Evolutionary conservation across 1,284 basidiomycete genomes (phyloP), one percentile per base, ranked within the genome.

Genomic region (Uromyces viciae-fabae): DNA sequence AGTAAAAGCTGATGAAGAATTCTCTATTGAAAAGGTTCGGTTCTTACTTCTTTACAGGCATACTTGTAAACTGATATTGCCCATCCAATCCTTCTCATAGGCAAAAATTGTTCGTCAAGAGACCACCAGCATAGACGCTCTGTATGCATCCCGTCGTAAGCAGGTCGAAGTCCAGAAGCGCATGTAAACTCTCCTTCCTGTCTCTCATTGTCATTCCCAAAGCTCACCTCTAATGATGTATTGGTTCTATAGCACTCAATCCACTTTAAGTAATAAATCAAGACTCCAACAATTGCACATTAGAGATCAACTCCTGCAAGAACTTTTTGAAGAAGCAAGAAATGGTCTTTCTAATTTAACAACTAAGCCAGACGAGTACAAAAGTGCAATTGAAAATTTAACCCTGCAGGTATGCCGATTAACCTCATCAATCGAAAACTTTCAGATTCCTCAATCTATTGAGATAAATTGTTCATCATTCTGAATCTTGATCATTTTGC

Each of bases 1-100:
- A 84, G 93, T 97, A 82, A 98, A 98, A 87, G 95, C 95, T 0
- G 94, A 98, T 83, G 94, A 97, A 87, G 95, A 98, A 87, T 98
- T 97, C 86, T 92, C 94, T 28, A 97, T 97, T 83, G 95, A 98
- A 87, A 98, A 98, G 90, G 94, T 93, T n/a, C n/a, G n/a, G 28
- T 56, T n/a, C 7, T 25, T 56, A 11, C n/a, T 56, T 22, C 4
- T n/a, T 0, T 9, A 36, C 46, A 5, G n/a, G 14, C 5, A 8
- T 19, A 3, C 19, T 19, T 38, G 19, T 25, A 1, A 49, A n/a
- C 56, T 46, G 43, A 40, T 72, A 22, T 7, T 31, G 33, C 2
- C 46, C 40, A 75, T 40, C 17, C 28, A 52, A 75, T 64, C 31
- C 42, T 31, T 17, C 4, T 68, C 11, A 49, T 84, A 96, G 94